Evolutionary conservation across 2,329 filamentous ascomycete species (phyloP), one percentile per base, ranked within the genome.

Genomic region (Phialocephala subalpina): DNA sequence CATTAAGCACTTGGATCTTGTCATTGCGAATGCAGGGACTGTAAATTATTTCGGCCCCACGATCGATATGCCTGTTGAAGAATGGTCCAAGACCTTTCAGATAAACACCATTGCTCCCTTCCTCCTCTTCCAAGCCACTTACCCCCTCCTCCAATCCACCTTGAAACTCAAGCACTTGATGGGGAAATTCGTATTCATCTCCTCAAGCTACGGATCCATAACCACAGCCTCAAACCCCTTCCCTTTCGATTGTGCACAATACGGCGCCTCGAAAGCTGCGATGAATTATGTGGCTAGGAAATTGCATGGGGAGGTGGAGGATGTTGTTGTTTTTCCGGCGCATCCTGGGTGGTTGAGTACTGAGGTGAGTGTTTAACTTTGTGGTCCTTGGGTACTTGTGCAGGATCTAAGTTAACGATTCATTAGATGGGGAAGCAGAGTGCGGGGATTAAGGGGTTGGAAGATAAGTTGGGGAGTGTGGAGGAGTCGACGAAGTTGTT

Each of bases 21-120:
- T 87, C 3, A 80, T 87, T 58, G 82, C 83, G 40, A 87, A 87
- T 70, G 83, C 84, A 0, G 84, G 79, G n/a, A 79, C 83, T 16
- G 70, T 71, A 2, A 73, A 75, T 4, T 42, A 67, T 6, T 81
- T 67, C 33, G 76, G 77, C 0, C 59, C 14, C 0, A 72, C 73
- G 0, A 73, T 79, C 1, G 67, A 72, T 2, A 75, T 78, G 73
- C 49, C 53, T 1, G 25, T 47, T 0, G 56, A 76, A 9, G 78
- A 80, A n/a, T 63, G 84, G 60, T 29, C 70, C 4, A 70, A 73
- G 0, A 78, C 81, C 69, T 70, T 83, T 45, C 68, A 77, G 0
- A 69, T 81, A 58, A 86, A 86, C 69, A 72, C 81, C 1, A 72
- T 78, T 35, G 81, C 80, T 3, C 72, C 79, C 1, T 63, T 84